phyloP scores from a whole-genome alignment of 2,329 filamentous ascomycete genomes.

The Mycocentrospora acerina region DNA sequence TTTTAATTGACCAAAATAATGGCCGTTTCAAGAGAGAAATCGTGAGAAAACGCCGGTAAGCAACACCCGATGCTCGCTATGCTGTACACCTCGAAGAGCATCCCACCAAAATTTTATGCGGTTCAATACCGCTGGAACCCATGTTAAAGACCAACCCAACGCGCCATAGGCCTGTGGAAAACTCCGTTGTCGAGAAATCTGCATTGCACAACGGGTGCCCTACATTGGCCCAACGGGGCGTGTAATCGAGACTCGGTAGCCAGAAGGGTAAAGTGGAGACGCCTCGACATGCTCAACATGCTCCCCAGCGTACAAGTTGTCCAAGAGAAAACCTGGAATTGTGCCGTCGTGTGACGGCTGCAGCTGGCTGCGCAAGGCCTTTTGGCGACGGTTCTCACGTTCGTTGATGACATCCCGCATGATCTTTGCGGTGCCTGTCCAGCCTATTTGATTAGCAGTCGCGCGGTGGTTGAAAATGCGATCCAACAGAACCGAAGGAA shows the following conservation, averaged over 20 bases:
- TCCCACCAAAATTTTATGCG: conserved; percentile 18
- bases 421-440: conserved; percentile 41
- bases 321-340: conserved; percentile 19
- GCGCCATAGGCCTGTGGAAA: neutral
- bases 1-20: conserved; percentile 26
- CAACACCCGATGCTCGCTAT: conserved; percentile 42
- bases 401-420: conserved; percentile 47
- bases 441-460: conserved; percentile 50
- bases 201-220: neutral
- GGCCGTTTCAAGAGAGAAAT: conserved; percentile 12
- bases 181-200: neutral
- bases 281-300: conserved; percentile 40
- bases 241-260: conserved; percentile 33
- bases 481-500: conserved; percentile 69
- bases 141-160: conserved; percentile 1
- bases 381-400: conserved; percentile 45
- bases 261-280: conserved; percentile 40
- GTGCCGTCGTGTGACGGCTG: conserved; percentile 22
- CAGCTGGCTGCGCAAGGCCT: conserved; percentile 25
- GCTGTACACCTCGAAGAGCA: conserved; percentile 31
- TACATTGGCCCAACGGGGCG: conserved; percentile 6
- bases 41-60: conserved; percentile 23
- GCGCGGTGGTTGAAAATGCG: conserved; percentile 63
- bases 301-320: conserved; percentile 35
- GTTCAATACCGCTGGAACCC: conserved; percentile 9